These are phyloP conservation scores for Staphylotrichum tortipilum DNA, from an alignment of 495 filamentous ascomycete genomes.

Conservation along the genomic window DNA sequence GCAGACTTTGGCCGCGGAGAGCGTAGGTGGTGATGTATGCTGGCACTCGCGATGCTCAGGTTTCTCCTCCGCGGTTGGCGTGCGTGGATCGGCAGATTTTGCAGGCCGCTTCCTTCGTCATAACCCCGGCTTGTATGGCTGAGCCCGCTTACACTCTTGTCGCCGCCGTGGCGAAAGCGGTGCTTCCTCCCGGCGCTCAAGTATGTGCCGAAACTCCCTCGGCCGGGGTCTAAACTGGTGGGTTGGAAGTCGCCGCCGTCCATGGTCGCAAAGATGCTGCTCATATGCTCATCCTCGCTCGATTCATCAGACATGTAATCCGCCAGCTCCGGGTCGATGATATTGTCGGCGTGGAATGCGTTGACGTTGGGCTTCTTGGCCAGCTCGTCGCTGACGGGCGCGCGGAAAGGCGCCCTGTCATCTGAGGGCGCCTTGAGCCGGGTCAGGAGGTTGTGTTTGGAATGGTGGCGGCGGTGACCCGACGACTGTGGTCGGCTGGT, in stretches of 20 bases:
- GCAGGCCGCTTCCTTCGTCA: constrained; percentile 28
- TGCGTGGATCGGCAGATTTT: constrained; percentile 45
- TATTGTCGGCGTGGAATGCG: constrained; percentile 93
- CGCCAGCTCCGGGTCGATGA: constrained; percentile 93
- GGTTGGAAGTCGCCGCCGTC: constrained; percentile 35
- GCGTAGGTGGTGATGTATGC: constrained; percentile 51
- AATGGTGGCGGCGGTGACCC: constrained; percentile 74
- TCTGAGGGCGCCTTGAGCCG: constrained; percentile 42
- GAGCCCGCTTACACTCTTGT: constrained; percentile 57
- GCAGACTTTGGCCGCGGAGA: constrained; percentile 55
- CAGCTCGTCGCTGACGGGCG: constrained; percentile 56
- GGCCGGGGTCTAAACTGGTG: constrained; percentile 39
- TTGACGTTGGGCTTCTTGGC: constrained; percentile 58
- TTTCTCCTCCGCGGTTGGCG: constrained; percentile 61
- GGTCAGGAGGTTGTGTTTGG: constrained; percentile 71
- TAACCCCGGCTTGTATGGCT: constrained; percentile 50
- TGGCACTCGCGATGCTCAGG: constrained; percentile 63
- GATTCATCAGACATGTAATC: constrained; percentile 93
- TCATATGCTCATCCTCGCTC: constrained; percentile 85
- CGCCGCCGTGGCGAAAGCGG: constrained; percentile 59
- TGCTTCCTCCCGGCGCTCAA: constrained; percentile 63
- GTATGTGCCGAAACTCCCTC: constrained; percentile 41
- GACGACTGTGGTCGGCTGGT: constrained; percentile 61
- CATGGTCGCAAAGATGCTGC: constrained; percentile 72
- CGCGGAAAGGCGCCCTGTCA: constrained; percentile 85